These are phyloP conservation scores for Penicillium antarcticum DNA, from an alignment of 495 filamentous ascomycete species.

Conservation along the genomic window DNA sequence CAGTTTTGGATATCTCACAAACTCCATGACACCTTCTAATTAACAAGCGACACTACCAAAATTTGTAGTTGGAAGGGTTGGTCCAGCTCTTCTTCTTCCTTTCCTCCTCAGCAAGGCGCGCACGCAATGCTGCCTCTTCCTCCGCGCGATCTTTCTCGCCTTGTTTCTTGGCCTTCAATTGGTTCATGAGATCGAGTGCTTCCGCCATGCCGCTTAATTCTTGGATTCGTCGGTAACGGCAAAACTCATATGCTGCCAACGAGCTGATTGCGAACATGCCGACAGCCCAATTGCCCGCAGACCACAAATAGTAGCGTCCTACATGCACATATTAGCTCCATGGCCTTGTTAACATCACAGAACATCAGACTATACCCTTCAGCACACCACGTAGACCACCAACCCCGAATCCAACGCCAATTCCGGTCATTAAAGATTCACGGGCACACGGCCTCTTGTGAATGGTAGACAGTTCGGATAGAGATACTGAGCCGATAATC, in stretches of 20 bases:
- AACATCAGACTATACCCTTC: conserved; percentile 55
- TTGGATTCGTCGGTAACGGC: conserved; percentile 62
- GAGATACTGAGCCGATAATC: conserved; percentile 60
- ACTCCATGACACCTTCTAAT: conserved; percentile 37
- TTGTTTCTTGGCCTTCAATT: conserved; percentile 64
- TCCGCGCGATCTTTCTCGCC: conserved; percentile 59
- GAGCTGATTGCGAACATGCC: conserved; percentile 65
- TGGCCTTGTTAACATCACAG: neutral
- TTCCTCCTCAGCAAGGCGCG: conserved; percentile 41
- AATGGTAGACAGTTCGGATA: conserved; percentile 68
- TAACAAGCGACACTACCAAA: conserved; percentile 37
- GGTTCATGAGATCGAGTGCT: conserved; percentile 75
- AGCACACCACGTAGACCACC: conserved; percentile 69
- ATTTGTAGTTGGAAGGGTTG: conserved; percentile 46
- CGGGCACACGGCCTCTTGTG: conserved; percentile 81
- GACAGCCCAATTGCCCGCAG: conserved; percentile 79
- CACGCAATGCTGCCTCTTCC: conserved; percentile 38
- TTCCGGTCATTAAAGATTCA: conserved; percentile 76
- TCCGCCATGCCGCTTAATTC: conserved; percentile 78
- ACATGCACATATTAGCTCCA: conserved; percentile 6
- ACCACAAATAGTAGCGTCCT: conserved; percentile 45
- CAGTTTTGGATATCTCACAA: conserved; percentile 25
- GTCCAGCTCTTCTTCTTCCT: conserved; percentile 54
- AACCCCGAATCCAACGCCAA: conserved; percentile 69
- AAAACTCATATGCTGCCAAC: conserved; percentile 73